phyloP scores from a whole-genome alignment of 2,329 filamentous ascomycete genomes.

The Dactylellina leptospora region DNA sequence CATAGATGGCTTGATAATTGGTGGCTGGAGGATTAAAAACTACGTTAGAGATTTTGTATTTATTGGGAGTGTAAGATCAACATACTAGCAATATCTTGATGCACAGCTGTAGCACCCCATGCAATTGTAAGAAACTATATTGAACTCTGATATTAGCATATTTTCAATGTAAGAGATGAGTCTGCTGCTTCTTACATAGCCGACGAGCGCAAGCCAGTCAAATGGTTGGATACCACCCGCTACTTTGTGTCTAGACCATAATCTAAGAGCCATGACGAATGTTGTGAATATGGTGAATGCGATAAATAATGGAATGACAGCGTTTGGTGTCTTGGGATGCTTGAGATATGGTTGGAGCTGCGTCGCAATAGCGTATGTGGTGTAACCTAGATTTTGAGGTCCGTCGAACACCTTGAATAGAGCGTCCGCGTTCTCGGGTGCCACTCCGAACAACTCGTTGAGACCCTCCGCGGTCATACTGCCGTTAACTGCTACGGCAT shows the following conservation, averaged over 20 bases:
- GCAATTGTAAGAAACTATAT: conserved; percentile 4
- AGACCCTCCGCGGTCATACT: conserved; percentile 12
- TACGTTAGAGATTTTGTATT: not conserved
- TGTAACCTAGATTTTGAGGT: not conserved
- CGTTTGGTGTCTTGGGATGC: conserved; percentile 21
- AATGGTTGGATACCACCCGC: conserved; percentile 39
- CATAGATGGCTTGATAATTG: conserved; percentile 21
- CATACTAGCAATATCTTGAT: conserved; percentile 28
- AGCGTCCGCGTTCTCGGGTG: not conserved
- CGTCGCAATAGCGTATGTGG: not conserved
- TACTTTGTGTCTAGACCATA: conserved; percentile 49
- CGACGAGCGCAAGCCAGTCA: conserved; percentile 35
- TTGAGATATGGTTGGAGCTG: not conserved
- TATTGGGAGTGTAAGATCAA: not conserved
- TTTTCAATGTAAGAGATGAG: not conserved
- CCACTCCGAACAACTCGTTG: conserved; percentile 16
- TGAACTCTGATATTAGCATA: not conserved
- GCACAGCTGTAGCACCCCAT: conserved; percentile 31
- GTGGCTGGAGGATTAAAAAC: conserved; percentile 4
- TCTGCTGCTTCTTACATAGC: conserved; percentile 31
- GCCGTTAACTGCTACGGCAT: conserved; percentile 5
- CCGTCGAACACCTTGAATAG: conserved; percentile 15
- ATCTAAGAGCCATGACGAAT: conserved; percentile 33
- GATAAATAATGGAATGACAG: conserved; percentile 28
- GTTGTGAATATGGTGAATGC: conserved; percentile 35